A percentile compares a stretch with the other conserved stretches of the same genome.
phyloP scores from a whole-genome alignment of 331 rosid genomes.

The Malus hybrid region DNA sequence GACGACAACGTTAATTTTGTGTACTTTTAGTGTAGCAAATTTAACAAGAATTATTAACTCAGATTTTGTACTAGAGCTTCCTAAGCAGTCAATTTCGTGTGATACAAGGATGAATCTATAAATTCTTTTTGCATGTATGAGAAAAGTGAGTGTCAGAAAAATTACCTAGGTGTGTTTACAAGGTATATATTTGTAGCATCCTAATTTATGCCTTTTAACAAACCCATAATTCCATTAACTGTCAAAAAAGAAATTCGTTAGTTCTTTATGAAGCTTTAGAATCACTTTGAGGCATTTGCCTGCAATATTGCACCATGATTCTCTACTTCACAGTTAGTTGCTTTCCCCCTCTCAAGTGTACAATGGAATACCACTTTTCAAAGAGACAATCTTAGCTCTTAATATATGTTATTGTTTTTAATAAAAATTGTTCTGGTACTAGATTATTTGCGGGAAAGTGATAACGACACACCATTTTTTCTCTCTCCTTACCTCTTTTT shows the following conservation, averaged over 20 bases:
- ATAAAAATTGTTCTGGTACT: too few relatives aligned
- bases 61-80: neutral
- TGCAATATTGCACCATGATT: neutral
- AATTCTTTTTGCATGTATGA: neutral
- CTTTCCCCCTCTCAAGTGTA: neutral
- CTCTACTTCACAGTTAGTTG: constrained; percentile 2
- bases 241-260: constrained; percentile 61
- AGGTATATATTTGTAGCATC: constrained; percentile 10
- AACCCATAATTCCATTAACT: constrained; percentile 30
- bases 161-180: neutral
- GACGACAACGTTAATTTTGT: neutral
- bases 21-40: neutral
- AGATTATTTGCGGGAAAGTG: neutral
- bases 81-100: constrained; percentile 8
- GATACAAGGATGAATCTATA: constrained; percentile 7
- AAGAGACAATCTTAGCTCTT: constrained; percentile 10
- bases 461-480: too few relatives aligned
- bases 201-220: constrained; percentile 28
- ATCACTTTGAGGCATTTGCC: constrained; percentile 29
- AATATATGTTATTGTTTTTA: neutral
- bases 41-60: neutral
- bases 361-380: neutral
- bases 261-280: constrained; percentile 38
- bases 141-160: constrained; percentile 33
- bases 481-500: too few relatives aligned